Evolutionary conservation across 192 early-diverging fungal species (phyloP).

Genomic region (Dissophora globulifera): DNA sequence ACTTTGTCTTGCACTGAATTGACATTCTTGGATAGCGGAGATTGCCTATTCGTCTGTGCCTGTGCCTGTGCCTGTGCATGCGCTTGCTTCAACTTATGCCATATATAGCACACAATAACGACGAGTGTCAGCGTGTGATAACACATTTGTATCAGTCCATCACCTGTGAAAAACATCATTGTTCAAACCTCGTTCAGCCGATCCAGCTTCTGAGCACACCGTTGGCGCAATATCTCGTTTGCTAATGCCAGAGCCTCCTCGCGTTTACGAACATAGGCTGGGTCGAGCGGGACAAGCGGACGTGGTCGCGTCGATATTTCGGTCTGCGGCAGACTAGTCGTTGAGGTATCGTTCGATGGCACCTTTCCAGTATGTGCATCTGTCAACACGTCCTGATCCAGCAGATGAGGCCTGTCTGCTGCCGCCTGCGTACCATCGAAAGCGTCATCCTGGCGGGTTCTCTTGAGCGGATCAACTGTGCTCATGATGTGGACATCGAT

Average conservation of each 20-base stretch:
- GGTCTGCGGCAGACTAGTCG: neutral
- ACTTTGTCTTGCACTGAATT: slow-evolving; percentile 2
- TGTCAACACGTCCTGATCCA: neutral
- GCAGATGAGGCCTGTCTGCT: neutral
- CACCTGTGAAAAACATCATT: neutral
- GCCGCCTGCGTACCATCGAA: neutral
- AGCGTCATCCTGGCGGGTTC: neutral
- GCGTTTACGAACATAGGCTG: slow-evolving; percentile 10
- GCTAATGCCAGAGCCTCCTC: slow-evolving; percentile 15
- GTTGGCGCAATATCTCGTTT: slow-evolving; percentile 24
- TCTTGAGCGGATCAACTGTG: neutral
- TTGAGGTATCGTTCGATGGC: neutral
- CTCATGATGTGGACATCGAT: slow-evolving; percentile 6
- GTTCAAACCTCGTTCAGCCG: slow-evolving; percentile 17
- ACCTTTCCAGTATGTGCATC: too few species aligned
- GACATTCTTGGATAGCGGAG: neutral
- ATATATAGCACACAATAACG: neutral
- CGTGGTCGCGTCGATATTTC: neutral
- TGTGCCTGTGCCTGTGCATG: neutral
- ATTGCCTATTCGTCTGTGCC: too few species aligned
- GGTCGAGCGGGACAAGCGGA: neutral
- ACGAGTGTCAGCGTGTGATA: neutral
- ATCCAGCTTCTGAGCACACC: slow-evolving; percentile 26
- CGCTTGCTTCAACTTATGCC: neutral
- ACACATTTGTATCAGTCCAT: neutral